phyloP scores from a whole-genome alignment of 2,329 filamentous ascomycete genomes.

The Didymella pinodella region DNA sequence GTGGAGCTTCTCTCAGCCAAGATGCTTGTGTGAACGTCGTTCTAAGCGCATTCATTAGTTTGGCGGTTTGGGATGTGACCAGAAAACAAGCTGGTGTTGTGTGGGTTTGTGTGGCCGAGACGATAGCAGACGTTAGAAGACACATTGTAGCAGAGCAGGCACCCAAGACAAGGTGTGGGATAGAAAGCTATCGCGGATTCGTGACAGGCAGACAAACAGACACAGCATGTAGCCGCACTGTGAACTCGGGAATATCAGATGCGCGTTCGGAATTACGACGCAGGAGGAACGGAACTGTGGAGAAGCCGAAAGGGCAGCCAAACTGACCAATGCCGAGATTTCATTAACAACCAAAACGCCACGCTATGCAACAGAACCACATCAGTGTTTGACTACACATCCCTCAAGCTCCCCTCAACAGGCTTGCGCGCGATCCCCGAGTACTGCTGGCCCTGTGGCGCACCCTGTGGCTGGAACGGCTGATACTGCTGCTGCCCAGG shows the following conservation, averaged over 20 bases:
- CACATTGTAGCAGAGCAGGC: too few relatives aligned
- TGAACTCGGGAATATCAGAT: not conserved
- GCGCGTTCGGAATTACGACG: not conserved
- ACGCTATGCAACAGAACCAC: slow-evolving; percentile 2
- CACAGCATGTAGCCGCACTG: not conserved
- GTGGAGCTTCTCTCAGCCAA: slow-evolving; percentile 1
- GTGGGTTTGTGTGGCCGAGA: too few relatives aligned
- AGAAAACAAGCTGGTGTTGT: too few relatives aligned
- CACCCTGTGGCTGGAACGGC: slow-evolving; percentile 20
- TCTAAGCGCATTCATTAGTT: not conserved
- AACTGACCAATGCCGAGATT: not conserved
- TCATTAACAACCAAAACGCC: slow-evolving; percentile 2
- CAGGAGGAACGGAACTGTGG: not conserved
- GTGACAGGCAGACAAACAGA: not conserved
- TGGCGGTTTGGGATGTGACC: not conserved
- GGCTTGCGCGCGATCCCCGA: slow-evolving; percentile 25
- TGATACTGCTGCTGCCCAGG: slow-evolving; percentile 28
- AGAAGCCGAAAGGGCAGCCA: not conserved
- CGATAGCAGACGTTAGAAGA: not conserved
- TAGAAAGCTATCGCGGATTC: too few relatives aligned
- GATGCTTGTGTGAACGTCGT: not conserved
- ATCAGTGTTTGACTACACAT: slow-evolving; percentile 20
- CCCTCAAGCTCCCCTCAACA: slow-evolving; percentile 29
- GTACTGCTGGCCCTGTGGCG: slow-evolving; percentile 6
- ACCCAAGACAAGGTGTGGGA: too few relatives aligned